A percentile compares a stretch with the other conserved stretches of the same genome.
These are phyloP conservation scores for Amphicarpaea edgeworthii DNA, from an alignment of 306 rosid species.

Conservation along the genomic window DNA sequence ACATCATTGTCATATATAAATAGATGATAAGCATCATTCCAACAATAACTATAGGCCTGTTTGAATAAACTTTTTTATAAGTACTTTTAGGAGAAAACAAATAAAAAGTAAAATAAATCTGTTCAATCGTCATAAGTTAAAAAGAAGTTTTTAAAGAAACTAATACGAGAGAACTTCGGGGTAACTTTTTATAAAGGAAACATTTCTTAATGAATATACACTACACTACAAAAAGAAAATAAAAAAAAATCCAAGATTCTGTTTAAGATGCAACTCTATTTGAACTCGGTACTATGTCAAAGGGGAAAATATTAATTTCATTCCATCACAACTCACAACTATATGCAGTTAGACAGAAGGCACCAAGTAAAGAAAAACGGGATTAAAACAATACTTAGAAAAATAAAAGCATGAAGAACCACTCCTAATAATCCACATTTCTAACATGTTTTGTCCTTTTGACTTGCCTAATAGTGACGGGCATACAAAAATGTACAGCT, in stretches of 20 bases:
- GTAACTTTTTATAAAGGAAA: too few species aligned
- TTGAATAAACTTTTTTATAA: too few species aligned
- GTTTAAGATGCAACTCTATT: background rate
- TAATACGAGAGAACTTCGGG: too few species aligned
- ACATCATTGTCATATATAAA: constrained; percentile 25
- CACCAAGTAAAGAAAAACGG: constrained; percentile 3
- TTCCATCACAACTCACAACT: too few species aligned
- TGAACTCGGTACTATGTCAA: constrained; percentile 20
- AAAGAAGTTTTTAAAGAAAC: too few species aligned
- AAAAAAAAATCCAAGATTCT: background rate
- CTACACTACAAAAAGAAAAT: background rate
- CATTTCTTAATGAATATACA: constrained; percentile 23
- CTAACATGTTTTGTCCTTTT: too few species aligned
- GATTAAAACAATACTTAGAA: constrained; percentile 12
- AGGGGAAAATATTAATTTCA: background rate
- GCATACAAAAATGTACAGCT: constrained; percentile 18
- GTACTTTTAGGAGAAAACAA: too few species aligned
- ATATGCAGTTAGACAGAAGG: background rate
- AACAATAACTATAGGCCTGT: constrained; percentile 11
- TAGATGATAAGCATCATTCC: constrained; percentile 11
- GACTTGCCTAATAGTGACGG: too few species aligned
- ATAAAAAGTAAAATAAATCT: too few species aligned
- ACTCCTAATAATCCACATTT: too few species aligned
- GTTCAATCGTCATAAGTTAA: too few species aligned
- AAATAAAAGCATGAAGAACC: constrained; percentile 9